Evolutionary conservation across 192 early-diverging fungal species (phyloP).

Genomic region (Coemansia sp.): DNA sequence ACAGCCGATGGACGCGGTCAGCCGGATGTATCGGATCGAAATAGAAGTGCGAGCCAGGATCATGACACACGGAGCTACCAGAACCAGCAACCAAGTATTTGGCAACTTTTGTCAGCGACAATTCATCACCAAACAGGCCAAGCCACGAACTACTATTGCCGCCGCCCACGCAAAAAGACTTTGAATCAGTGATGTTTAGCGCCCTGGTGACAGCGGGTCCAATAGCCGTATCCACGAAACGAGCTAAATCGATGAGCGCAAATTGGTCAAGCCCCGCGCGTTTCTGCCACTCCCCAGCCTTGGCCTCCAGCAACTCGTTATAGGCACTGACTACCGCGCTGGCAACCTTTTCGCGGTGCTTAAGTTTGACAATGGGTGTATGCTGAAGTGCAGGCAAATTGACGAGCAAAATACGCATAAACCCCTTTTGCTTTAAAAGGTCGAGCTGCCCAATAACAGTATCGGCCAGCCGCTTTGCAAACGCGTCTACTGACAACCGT

Average conservation of each 20-base stretch:
- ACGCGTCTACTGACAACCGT: constrained; percentile 17
- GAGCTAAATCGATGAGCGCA: constrained; percentile 23
- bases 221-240: constrained; percentile 20
- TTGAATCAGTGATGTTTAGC: constrained; percentile 21
- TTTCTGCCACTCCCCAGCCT: constrained; percentile 13
- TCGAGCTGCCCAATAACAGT: constrained; percentile 29
- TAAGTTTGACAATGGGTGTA: constrained; percentile 29
- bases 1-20: constrained; percentile 41
- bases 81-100: constrained; percentile 2
- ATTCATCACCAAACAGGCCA: constrained; percentile 28
- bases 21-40: constrained; percentile 45
- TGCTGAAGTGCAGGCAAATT: constrained; percentile 38
- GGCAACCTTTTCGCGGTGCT: constrained; percentile 12
- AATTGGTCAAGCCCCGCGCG: constrained; percentile 10
- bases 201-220: background rate
- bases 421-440: constrained; percentile 22
- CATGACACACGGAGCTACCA: constrained; percentile 9
- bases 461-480: constrained; percentile 24
- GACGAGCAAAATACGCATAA: constrained; percentile 21
- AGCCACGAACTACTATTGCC: constrained; percentile 13
- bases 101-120: constrained; percentile 6
- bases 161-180: constrained; percentile 26
- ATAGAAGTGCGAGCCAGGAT: constrained; percentile 23
- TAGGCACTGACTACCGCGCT: constrained; percentile 18
- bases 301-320: constrained; percentile 22